Base-by-base conservation (phyloP, 2,329 filamentous ascomycete species). In the Acephala macrosclerotiorum region DNA sequence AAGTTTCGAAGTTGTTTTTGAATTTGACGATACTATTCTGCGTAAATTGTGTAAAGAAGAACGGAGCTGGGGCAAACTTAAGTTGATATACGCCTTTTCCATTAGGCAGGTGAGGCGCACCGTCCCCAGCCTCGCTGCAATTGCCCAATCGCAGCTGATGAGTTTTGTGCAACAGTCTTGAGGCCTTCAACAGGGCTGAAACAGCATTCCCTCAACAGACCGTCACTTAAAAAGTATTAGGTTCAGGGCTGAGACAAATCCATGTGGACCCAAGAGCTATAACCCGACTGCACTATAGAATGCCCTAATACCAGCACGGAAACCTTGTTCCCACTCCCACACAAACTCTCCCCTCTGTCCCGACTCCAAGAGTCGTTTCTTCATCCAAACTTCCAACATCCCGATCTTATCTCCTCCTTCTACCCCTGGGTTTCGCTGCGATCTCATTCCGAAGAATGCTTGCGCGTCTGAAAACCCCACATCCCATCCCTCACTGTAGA, bases 361-460 rank as follows among this genome's bases (percentile, higher is more conserved):
- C 64, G 79, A 81, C 68, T 88, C 85, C 36, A 79, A 71, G 47
- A 88, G 75, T 38, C 86, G 80, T 75, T 86, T 87, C 73, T 84
- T 76, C 16, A 83, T 75, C 86, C 87, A 89, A n/a, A 87, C 69
- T 65, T 89, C 85, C 47, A 86, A 66, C 73, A 81, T 83, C 8
- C 86, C 86, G 75, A 89, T 85, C 71, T 78, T 83, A 72, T 87
- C 85, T 7, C 77, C 82, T 1, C 79, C 80, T 4, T 64, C 67
- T 4, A 26, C 47, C 4, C 74, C 72, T 20, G 80, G 63, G 2
- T 72, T 70, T 1, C 75, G 72, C 53, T 78, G 73, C 49, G 74
- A 73, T 38, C 79, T 77, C 68, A 79, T 78, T 2, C 78, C 76
- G 66, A 85, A 87, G 72, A 89, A 88, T 0, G 72, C 72, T 61